A percentile compares a stretch with the other conserved stretches of the same genome.
Conservation (phyloP, 2,329 filamentous ascomycete genomes). For the Colletotrichum zoysiae region DNA sequence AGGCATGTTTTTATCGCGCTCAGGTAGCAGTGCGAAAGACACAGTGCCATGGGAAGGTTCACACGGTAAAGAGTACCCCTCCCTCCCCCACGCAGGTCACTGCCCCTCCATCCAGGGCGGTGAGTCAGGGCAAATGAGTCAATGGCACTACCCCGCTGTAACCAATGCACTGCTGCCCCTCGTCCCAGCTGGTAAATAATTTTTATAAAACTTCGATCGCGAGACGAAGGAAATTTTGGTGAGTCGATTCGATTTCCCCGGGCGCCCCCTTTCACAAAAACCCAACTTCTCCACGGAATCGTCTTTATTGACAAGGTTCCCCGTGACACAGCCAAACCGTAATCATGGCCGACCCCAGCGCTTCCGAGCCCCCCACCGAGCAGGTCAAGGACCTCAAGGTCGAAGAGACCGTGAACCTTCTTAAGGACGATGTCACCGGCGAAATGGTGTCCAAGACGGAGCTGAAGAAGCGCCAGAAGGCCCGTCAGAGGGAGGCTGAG, state of each 20-base stretch:
- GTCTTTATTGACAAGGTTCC: constrained; percentile 6
- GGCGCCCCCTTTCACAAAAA: background rate
- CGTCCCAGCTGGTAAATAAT: constrained; percentile 30
- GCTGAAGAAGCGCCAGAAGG: constrained; percentile 96
- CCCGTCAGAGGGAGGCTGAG: constrained; percentile 85
- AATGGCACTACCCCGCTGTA: constrained; percentile 39
- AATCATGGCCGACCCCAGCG: constrained; percentile 48
- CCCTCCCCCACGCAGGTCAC: constrained; percentile 36
- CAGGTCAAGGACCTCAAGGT: constrained; percentile 53
- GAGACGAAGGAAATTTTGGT: constrained; percentile 35
- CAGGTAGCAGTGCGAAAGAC: background rate
- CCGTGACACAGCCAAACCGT: constrained; percentile 21
- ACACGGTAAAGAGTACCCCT: constrained; percentile 23
- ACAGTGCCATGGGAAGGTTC: background rate
- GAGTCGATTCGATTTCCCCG: constrained; percentile 13
- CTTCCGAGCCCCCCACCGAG: constrained; percentile 59
- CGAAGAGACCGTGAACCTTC: constrained; percentile 70
- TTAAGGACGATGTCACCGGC: constrained; percentile 88
- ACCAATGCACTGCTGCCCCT: constrained; percentile 41
- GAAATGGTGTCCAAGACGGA: constrained; percentile 87
- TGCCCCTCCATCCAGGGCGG: constrained; percentile 39
- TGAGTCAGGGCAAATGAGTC: constrained; percentile 41
- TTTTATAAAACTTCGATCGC: constrained; percentile 34
- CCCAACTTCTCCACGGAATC: background rate
- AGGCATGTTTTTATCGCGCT: background rate